Conservation (phyloP, 2,329 filamentous ascomycete species). For the Paracoccidioides brasiliensis region DNA sequence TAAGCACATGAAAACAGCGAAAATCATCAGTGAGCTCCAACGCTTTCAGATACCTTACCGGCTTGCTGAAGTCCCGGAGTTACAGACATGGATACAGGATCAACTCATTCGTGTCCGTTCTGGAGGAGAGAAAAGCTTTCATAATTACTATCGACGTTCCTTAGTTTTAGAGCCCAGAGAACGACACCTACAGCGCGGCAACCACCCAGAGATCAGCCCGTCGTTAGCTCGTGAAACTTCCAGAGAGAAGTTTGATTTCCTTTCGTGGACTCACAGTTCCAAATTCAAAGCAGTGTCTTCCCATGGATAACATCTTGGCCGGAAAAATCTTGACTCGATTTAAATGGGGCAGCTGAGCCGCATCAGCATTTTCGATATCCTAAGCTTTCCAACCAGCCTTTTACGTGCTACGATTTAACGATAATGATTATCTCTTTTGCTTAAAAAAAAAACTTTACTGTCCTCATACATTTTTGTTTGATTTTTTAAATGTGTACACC, state of each 20-base stretch:
- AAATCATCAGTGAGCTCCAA: slow-evolving; percentile 90
- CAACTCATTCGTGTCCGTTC: slow-evolving; percentile 66
- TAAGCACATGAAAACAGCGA: slow-evolving; percentile 87
- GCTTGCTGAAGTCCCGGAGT: slow-evolving; percentile 66
- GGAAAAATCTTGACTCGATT: not conserved
- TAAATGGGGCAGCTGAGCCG: no score
- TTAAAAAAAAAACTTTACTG: not conserved
- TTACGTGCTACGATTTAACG: slow-evolving; percentile 14
- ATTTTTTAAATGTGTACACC: not conserved
- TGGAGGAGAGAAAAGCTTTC: slow-evolving; percentile 48
- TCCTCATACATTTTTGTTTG: no score
- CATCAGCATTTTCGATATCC: not conserved
- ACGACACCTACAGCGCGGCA: slow-evolving; percentile 11
- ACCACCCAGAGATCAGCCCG: slow-evolving; percentile 14
- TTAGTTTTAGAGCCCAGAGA: slow-evolving; percentile 61
- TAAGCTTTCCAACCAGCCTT: slow-evolving; percentile 1
- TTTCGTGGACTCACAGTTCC: slow-evolving; percentile 37
- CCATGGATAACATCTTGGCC: slow-evolving; percentile 16
- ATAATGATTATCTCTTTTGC: slow-evolving; percentile 9
- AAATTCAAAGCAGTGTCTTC: slow-evolving; percentile 29
- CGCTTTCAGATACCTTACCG: slow-evolving; percentile 91
- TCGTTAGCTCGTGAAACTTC: slow-evolving; percentile 26
- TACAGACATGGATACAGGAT: slow-evolving; percentile 83
- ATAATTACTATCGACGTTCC: slow-evolving; percentile 68
- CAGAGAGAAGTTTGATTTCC: slow-evolving; percentile 42